Percentiles rank a stretch among this genome's conserved stretches.
Conservation (phyloP, 2,329 filamentous ascomycete genomes). For the Cladosporium sp. region DNA sequence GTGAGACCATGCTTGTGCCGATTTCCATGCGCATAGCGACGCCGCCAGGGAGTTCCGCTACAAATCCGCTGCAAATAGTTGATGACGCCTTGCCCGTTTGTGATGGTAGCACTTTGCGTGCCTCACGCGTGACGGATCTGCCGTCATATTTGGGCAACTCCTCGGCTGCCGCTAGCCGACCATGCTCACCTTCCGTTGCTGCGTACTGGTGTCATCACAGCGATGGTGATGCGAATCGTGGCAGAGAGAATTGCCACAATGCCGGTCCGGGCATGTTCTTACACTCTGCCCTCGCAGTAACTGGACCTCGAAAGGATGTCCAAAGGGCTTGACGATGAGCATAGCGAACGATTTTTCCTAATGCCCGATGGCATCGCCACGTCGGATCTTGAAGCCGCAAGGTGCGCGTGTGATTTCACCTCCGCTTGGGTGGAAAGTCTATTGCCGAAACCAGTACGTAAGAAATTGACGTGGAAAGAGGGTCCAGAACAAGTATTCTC, state of each 20-base stretch:
- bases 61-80: neutral
- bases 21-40: neutral
- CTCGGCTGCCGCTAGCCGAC: slow-evolving; percentile 1
- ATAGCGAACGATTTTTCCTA: neutral
- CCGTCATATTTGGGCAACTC: slow-evolving; percentile 9
- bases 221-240: neutral
- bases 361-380: neutral
- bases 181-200: neutral
- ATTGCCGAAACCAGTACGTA: slow-evolving; percentile 11
- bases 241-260: too few species aligned
- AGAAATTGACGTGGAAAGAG: neutral
- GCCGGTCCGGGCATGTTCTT: too few species aligned
- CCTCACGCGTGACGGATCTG: slow-evolving; percentile 3
- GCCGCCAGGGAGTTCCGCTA: neutral
- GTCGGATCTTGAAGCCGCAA: neutral
- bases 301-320: too few species aligned
- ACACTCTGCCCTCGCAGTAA: too few species aligned
- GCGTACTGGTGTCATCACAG: neutral
- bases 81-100: neutral
- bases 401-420: neutral
- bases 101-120: neutral
- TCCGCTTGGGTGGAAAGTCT: slow-evolving; percentile 6
- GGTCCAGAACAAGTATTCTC: neutral
- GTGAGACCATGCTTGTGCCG: neutral
- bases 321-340: too few species aligned